A percentile compares a stretch with the other conserved stretches of the same genome.
phyloP scores from a whole-genome alignment of 176 grass and related monocot species.

The Rhipidocladum racemiflorum region DNA sequence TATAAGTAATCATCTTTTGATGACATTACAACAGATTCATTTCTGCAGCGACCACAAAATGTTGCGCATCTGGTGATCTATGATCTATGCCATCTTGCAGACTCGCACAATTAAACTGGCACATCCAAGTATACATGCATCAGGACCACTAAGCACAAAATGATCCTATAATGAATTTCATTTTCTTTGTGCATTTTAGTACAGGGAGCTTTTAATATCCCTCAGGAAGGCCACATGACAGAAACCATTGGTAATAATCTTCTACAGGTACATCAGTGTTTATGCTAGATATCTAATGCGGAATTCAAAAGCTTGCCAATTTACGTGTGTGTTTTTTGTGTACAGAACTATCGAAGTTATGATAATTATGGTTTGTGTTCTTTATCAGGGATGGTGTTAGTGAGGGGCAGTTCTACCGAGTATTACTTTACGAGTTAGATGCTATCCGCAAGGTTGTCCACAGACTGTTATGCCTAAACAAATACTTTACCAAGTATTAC shows the following conservation, averaged over 20 bases:
- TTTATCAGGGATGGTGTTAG: slow-evolving; percentile 65
- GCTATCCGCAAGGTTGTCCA: slow-evolving; percentile 66
- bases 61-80: not conserved
- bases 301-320: not conserved
- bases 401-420: slow-evolving; percentile 72
- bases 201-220: slow-evolving; percentile 69
- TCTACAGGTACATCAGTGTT: slow-evolving; percentile 50
- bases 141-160: not conserved
- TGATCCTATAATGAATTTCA: not conserved
- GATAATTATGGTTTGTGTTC: not conserved
- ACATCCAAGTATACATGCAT: not conserved
- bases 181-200: not conserved
- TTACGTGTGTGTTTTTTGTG: not conserved
- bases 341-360: not conserved
- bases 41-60: not conserved
- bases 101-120: not conserved
- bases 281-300: not conserved
- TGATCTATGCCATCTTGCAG: not conserved
- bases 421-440: slow-evolving; percentile 71
- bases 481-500: too few relatives aligned
- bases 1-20: too few relatives aligned
- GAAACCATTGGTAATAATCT: slow-evolving; percentile 74
- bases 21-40: not conserved
- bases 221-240: slow-evolving; percentile 70
- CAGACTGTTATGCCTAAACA: not conserved